Evolutionary conservation across 768 basidiomycete species (phyloP), one percentile per base, ranked within the genome.

Genomic region (Kwoniella sp.): DNA sequence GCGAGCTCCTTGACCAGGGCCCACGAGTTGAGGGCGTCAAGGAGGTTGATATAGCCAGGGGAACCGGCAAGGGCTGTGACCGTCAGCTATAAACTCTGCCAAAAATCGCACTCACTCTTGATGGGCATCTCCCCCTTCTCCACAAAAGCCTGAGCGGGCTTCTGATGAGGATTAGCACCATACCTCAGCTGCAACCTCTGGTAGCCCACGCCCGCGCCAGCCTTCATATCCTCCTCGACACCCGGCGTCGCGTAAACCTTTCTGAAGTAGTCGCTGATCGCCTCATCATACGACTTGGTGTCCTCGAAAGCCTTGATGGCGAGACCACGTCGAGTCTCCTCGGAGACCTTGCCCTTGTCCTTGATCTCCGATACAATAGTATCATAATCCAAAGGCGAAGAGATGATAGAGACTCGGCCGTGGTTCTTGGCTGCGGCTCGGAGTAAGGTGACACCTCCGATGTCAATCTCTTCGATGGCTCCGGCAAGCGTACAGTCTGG

Each of bases 361-460:
- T 83, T 88, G 87, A 87, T 94, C 8, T 88, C 87, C 21, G 85
- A 81, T 51, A 98, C 80, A 81, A 98, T 95, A 56, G 85, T 84
- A 49, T 84, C 79, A 79, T 99, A 99, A 79, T 99, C 96, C 9
- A 85, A 80, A 0, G 80, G 80, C 9, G 72, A 72, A 15, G 77
- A 80, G 60, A 80, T 83, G 49, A 97, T 87, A 30, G 88, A 89
- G 27, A 94, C 92, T 48, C 94, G 89, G 55, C 85, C 90, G 82
- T 98, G 96, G 80, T 99, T 99, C 82, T 99, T 99, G 59, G 96
- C 96, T 1, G 95, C 96, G 8, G 95, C 96, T 46, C 96, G 90
- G 52, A 98, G 87, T 9, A 99, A 88, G 6, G 96, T 98, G 51
- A 99, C 96, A 26, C 96, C 96, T 6, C 96, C 96, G 61, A 99